phyloP scores from a whole-genome alignment of 352 stramenopile genomes.

The Globisporangium apiculatum region DNA sequence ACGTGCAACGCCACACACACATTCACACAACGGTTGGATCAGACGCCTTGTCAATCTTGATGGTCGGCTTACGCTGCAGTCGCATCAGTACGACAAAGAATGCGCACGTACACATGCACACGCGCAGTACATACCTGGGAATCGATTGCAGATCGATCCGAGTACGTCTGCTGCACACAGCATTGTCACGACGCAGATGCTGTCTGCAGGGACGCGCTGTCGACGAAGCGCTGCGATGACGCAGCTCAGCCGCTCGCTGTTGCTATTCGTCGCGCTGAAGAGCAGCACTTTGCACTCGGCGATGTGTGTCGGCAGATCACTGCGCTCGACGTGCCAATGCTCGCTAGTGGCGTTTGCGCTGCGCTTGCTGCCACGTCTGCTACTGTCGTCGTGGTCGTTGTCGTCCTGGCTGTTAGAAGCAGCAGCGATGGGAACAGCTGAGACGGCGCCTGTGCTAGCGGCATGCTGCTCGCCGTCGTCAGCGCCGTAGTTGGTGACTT shows the following conservation, averaged over 20 bases:
- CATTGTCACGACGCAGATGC: conserved; percentile 38
- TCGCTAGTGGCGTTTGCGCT: not conserved
- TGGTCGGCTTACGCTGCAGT: not conserved
- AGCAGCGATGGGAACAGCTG: no score
- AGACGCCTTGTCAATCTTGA: no score
- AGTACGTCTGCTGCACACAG: conserved; percentile 24
- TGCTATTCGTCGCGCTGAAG: conserved; percentile 25
- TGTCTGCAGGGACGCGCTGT: conserved; percentile 17
- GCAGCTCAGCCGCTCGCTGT: conserved; percentile 20
- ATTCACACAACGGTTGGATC: not conserved
- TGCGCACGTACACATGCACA: not conserved
- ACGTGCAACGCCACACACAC: not conserved
- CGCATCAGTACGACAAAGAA: not conserved
- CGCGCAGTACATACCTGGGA: conserved; percentile 20
- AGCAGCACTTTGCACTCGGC: conserved; percentile 27
- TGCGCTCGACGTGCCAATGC: conserved; percentile 19
- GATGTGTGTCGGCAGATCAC: conserved; percentile 29
- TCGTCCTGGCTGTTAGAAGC: no score
- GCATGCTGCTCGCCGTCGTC: no score
- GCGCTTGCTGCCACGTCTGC: not conserved
- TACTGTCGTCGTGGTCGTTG: not conserved
- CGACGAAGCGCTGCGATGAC: conserved; percentile 22
- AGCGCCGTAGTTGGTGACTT: no score
- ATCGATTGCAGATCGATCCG: conserved; percentile 20
- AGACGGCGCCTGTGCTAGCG: no score